Evolutionary conservation across 148 eudicot species (phyloP).

Genomic region (Linanthus parryae): DNA sequence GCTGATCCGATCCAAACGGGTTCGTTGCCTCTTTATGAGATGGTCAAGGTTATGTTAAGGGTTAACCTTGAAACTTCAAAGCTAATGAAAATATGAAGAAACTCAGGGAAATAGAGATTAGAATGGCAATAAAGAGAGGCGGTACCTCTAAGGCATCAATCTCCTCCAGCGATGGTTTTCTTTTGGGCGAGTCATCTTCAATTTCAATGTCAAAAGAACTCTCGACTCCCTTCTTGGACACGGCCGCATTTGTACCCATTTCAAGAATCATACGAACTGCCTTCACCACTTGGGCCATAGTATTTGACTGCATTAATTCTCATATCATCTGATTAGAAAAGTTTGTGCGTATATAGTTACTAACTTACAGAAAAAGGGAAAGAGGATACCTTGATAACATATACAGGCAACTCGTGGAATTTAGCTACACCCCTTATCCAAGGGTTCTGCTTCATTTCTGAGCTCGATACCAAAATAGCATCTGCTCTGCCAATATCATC

Average conservation of each 20-base stretch:
- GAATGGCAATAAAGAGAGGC: slow-evolving; percentile 3
- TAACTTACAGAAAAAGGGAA: neutral
- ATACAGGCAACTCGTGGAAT: slow-evolving; percentile 88
- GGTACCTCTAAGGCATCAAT: slow-evolving; percentile 97
- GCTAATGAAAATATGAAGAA: neutral
- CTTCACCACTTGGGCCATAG: slow-evolving; percentile 97
- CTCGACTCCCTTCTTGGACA: slow-evolving; percentile 31
- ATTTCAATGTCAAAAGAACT: slow-evolving; percentile 53
- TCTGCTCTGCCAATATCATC: slow-evolving; percentile 80
- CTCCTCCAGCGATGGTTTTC: slow-evolving; percentile 90
- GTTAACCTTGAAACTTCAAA: neutral
- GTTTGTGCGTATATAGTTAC: neutral
- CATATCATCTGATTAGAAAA: neutral
- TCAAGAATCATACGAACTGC: slow-evolving; percentile 92
- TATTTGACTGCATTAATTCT: slow-evolving; percentile 56
- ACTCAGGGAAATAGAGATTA: neutral
- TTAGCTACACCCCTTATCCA: slow-evolving; percentile 96
- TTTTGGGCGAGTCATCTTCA: slow-evolving; percentile 78
- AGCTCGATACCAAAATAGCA: slow-evolving; percentile 70
- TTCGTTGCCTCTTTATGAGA: too few species aligned
- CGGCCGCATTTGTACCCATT: slow-evolving; percentile 39
- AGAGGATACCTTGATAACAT: slow-evolving; percentile 68
- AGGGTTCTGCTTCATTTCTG: slow-evolving; percentile 80
- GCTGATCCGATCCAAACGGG: too few species aligned
- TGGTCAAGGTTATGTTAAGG: neutral